Percentiles rank a stretch among this genome's conserved stretches.
These are phyloP conservation scores for Gloeostereum incarnatum DNA, from an alignment of 768 basidiomycete genomes.

Conservation along the genomic window DNA sequence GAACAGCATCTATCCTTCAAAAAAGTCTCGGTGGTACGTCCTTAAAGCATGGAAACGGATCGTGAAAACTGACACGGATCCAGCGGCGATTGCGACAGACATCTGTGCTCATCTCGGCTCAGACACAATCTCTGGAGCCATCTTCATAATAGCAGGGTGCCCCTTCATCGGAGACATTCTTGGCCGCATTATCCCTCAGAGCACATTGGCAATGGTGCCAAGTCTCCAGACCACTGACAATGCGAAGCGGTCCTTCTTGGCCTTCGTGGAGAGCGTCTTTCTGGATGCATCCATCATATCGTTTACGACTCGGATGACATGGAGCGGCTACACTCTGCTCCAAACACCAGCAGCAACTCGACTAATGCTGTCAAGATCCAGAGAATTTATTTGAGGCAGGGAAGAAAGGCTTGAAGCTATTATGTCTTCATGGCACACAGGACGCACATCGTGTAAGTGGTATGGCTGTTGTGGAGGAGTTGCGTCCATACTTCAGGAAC, in stretches of 20 bases:
- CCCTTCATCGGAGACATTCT: background rate
- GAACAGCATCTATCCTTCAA: background rate
- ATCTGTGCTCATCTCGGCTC: constrained; percentile 1
- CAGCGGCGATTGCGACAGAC: background rate
- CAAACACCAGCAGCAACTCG: background rate
- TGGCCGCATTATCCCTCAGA: background rate
- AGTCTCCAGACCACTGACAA: background rate
- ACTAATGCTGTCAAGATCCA: background rate
- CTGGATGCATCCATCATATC: background rate
- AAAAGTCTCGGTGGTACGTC: background rate
- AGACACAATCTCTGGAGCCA: background rate
- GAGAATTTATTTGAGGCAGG: background rate
- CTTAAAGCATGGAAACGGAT: background rate
- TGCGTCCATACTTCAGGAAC: background rate
- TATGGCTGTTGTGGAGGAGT: constrained; percentile 1
- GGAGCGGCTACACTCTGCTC: background rate
- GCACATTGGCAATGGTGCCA: background rate
- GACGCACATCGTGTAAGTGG: constrained; percentile 1
- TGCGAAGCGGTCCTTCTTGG: background rate
- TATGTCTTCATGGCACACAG: background rate
- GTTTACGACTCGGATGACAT: background rate
- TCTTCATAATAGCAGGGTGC: background rate
- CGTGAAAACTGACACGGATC: background rate
- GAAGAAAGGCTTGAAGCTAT: background rate
- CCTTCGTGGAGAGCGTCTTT: background rate